Evolutionary conservation across 2,329 filamentous ascomycete genomes (phyloP), one percentile per base, ranked within the genome.

Genomic region (Botrytis fragariae): DNA sequence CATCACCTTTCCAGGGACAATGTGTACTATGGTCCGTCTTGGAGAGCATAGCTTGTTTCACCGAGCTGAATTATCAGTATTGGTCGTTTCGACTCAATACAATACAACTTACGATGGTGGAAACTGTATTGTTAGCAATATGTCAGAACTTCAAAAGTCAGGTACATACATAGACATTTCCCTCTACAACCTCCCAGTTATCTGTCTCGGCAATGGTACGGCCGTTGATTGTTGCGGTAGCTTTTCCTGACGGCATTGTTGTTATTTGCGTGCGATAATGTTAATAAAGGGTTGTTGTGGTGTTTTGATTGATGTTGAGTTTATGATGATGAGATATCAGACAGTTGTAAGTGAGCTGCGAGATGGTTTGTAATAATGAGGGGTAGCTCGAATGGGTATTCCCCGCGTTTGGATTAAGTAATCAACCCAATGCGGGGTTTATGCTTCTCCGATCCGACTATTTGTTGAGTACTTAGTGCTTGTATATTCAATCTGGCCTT

Each of bases 1-100:
- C 84, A 62, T 82, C 78, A 57, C 85, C 85, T 74, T 86, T 86
- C 83, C 84, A 85, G 1, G 84, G 82, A 72, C 85, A 86, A 72
- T 80, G 76, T 1, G 84, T 85, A 35, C 77, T 78, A 7, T 83
- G 84, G 16, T 81, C 74, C 0, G 84, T 85, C 57, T 81, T 80
- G 22, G 75, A 83, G 77, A 86, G 81, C 76, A 82, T 80, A 6
- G 81, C 80, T 72, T 79, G 78, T 22, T 82, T 82, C 65, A 86
- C 79, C 35, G 84, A 82, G 35, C 80, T 80, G 25, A 25, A 22
- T 22, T 18, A 42, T 48, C 25, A 73, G 54, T 45, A 48, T 45
- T 25, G 35, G 37, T 14, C 16, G 7, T 25, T 6, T n/a, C 35
- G 42, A 42, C 4, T 10, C 4, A 51, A 5, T 54, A n/a, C 12